Evolutionary conservation across 805 yeast species (phyloP).

Genomic region (Ogataea saltuana): DNA sequence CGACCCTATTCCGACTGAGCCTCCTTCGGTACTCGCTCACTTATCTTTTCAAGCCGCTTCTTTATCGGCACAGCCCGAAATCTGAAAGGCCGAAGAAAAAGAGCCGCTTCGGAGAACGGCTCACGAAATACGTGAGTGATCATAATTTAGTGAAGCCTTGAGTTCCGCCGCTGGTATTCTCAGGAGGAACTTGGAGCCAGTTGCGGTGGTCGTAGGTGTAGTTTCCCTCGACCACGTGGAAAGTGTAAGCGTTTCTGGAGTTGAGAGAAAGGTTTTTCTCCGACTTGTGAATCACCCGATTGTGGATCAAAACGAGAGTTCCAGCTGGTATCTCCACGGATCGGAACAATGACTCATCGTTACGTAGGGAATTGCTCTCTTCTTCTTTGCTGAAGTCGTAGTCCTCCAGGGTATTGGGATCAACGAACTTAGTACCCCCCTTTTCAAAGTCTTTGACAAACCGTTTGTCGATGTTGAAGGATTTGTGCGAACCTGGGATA

Average conservation of each 20-base stretch:
- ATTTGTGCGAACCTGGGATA: conserved; percentile 70
- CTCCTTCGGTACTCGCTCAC: too few relatives aligned
- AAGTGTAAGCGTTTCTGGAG: conserved; percentile 76
- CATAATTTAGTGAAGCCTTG: conserved; percentile 54
- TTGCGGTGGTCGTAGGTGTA: conserved; percentile 61
- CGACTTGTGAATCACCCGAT: conserved; percentile 70
- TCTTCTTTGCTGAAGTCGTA: conserved; percentile 27
- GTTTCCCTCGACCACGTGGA: conserved; percentile 73
- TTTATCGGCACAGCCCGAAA: too few relatives aligned
- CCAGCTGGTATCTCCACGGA: conserved; percentile 69
- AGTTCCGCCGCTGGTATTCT: conserved; percentile 49
- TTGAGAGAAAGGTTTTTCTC: conserved; percentile 54
- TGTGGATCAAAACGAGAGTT: conserved; percentile 67
- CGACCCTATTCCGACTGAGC: too few relatives aligned
- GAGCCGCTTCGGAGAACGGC: too few relatives aligned
- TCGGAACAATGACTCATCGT: conserved; percentile 44
- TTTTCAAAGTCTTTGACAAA: conserved; percentile 56
- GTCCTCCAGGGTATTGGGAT: conserved; percentile 25
- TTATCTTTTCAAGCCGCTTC: too few relatives aligned
- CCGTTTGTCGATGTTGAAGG: conserved; percentile 55
- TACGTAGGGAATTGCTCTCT: conserved; percentile 30
- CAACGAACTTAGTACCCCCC: conserved; percentile 59
- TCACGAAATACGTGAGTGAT: too few relatives aligned
- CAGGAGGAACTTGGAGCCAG: conserved; percentile 78
- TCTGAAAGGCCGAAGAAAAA: too few relatives aligned